phyloP scores from a whole-genome alignment of 768 basidiomycete genomes.

The Boletus insuetus region DNA sequence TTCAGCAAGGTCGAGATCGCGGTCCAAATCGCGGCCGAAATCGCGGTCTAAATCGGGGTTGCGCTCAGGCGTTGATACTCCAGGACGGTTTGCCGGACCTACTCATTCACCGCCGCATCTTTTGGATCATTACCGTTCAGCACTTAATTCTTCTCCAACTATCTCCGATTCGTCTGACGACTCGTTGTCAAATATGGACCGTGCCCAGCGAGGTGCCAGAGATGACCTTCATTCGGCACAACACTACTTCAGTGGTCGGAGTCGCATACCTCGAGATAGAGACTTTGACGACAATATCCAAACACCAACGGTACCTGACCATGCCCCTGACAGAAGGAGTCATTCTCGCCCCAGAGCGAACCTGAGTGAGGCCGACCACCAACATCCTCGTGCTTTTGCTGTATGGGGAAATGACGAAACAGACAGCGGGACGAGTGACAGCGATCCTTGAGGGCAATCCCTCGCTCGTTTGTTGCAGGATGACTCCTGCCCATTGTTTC shows the following conservation, averaged over 20 bases:
- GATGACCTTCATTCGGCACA: constrained; percentile 48
- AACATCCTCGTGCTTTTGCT: constrained; percentile 63
- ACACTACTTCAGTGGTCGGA: constrained; percentile 42
- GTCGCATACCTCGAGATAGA: constrained; percentile 58
- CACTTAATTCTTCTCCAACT: constrained; percentile 39
- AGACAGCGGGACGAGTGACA: constrained; percentile 80
- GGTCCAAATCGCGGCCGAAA: constrained; percentile 25
- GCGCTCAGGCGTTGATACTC: constrained; percentile 62
- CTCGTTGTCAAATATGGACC: constrained; percentile 33
- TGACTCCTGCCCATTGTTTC: neutral
- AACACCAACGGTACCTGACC: constrained; percentile 58
- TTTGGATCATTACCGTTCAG: constrained; percentile 10
- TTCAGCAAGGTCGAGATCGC: constrained; percentile 32
- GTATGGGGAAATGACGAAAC: constrained; percentile 89
- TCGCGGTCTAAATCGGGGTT: constrained; percentile 37
- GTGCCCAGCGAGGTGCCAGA: constrained; percentile 45
- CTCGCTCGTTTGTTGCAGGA: neutral
- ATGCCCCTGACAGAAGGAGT: constrained; percentile 11
- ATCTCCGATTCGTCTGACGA: constrained; percentile 41
- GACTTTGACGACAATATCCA: constrained; percentile 56
- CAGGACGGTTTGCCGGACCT: constrained; percentile 54
- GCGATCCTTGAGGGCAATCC: constrained; percentile 37
- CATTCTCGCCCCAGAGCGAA: constrained; percentile 10
- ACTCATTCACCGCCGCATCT: constrained; percentile 46
- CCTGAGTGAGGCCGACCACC: constrained; percentile 23